These are phyloP conservation scores for Furcasterigmium furcatum DNA, from an alignment of 2,329 filamentous ascomycete genomes.

Conservation along the genomic window DNA sequence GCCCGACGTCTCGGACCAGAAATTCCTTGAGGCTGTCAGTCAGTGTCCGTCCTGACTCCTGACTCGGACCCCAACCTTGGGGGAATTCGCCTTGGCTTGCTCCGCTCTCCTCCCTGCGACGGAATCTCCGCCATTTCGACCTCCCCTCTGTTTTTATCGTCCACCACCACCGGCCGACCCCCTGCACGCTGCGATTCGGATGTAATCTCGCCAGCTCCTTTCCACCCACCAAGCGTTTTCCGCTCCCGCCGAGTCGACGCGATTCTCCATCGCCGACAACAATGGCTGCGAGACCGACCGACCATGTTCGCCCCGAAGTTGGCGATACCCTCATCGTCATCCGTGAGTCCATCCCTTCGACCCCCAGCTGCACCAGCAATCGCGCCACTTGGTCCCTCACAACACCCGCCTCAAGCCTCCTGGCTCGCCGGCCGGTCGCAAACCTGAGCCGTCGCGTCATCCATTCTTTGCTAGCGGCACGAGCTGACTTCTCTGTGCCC, in stretches of 20 bases:
- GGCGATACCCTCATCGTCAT: slow-evolving; percentile 70
- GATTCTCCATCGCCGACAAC: slow-evolving; percentile 14
- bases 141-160: background rate
- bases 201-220: slow-evolving; percentile 9
- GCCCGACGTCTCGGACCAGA: no score
- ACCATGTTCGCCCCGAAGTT: slow-evolving; percentile 49
- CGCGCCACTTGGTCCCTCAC: no score
- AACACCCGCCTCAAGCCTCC: no score
- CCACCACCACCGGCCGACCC: slow-evolving; percentile 1
- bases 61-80: no score
- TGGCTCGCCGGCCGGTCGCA: no score
- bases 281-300: slow-evolving; percentile 40
- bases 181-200: slow-evolving; percentile 7
- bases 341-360: slow-evolving; percentile 47
- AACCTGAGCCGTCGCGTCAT: no score
- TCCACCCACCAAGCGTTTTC: slow-evolving; percentile 12
- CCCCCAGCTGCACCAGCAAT: slow-evolving; percentile 1
- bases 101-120: slow-evolving; percentile 1
- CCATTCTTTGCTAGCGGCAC: background rate
- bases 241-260: slow-evolving; percentile 11
- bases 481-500: background rate
- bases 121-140: background rate
- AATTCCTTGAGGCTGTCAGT: background rate
- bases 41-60: background rate
- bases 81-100: background rate